Conservation (phyloP, 2,329 filamentous ascomycete genomes). For the Colletotrichum acutatum region DNA sequence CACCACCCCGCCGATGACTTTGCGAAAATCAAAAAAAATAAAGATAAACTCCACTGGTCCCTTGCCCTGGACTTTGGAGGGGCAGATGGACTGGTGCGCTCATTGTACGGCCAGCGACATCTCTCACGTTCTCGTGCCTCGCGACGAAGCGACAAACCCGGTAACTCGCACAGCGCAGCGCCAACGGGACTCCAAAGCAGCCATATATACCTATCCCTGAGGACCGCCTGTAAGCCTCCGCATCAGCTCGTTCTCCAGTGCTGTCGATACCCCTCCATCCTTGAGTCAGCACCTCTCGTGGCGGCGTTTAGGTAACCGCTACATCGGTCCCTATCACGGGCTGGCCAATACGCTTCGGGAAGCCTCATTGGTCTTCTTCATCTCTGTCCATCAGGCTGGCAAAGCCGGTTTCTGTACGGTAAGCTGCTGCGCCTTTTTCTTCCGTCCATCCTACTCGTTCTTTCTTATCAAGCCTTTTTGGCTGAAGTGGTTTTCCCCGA, state of each 20-base stretch:
- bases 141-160: constrained; percentile 16
- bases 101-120: constrained; percentile 7
- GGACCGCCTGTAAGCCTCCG: neutral
- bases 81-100: constrained; percentile 20
- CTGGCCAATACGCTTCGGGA: neutral
- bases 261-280: neutral
- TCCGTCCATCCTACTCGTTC: neutral
- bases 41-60: constrained; percentile 23
- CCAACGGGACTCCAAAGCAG: neutral
- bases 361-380: constrained; percentile 24
- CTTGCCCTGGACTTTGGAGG: constrained; percentile 33
- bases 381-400: constrained; percentile 13
- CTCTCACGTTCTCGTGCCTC: constrained; percentile 13
- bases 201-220: neutral
- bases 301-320: constrained; percentile 17
- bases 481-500: neutral
- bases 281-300: neutral
- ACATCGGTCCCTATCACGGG: constrained; percentile 19
- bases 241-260: neutral
- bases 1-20: neutral
- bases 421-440: constrained; percentile 12
- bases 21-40: constrained; percentile 8
- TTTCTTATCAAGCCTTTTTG: neutral
- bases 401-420: constrained; percentile 7
- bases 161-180: constrained; percentile 3